phyloP scores from a whole-genome alignment of 495 filamentous ascomycete genomes.

The Copromyces sp. region DNA sequence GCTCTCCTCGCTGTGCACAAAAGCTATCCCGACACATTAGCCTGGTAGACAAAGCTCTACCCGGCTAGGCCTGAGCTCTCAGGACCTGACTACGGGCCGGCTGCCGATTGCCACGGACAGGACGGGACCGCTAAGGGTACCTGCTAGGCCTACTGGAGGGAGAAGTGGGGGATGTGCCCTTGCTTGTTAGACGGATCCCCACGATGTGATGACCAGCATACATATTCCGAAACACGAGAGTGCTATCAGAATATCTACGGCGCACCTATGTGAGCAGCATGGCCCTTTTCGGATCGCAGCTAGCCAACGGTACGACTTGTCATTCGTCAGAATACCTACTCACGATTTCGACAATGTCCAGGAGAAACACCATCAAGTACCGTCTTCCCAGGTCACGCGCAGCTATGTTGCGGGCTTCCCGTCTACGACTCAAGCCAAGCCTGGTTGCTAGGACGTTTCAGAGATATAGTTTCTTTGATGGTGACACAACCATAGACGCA shows the following conservation, averaged over 20 bases:
- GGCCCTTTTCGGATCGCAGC: not conserved
- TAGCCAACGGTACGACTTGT: not conserved
- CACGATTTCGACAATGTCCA: not conserved
- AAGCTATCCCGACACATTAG: not conserved
- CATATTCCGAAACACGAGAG: conserved; percentile 11
- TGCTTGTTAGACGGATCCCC: conserved; percentile 2
- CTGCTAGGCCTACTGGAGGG: not conserved
- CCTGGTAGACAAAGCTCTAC: not conserved
- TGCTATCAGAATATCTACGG: conserved; percentile 7
- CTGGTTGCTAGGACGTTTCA: not conserved
- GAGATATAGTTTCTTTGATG: not conserved
- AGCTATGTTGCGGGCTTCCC: conserved; percentile 1
- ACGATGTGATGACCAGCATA: conserved; percentile 8
- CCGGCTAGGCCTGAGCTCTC: not conserved
- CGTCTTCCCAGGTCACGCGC: not conserved
- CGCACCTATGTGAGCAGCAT: not conserved
- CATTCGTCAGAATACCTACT: not conserved
- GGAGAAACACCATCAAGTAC: not conserved
- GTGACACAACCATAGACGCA: not conserved
- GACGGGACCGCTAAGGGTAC: not conserved
- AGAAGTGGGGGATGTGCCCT: conserved; percentile 1
- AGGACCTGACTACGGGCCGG: not conserved
- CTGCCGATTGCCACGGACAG: not conserved
- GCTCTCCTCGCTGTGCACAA: not conserved
- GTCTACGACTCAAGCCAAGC: not conserved